Percentiles rank a stretch among this genome's conserved stretches.
These are phyloP conservation scores for Penicillium sp. DNA, from an alignment of 2,329 filamentous ascomycete species.

Conservation along the genomic window DNA sequence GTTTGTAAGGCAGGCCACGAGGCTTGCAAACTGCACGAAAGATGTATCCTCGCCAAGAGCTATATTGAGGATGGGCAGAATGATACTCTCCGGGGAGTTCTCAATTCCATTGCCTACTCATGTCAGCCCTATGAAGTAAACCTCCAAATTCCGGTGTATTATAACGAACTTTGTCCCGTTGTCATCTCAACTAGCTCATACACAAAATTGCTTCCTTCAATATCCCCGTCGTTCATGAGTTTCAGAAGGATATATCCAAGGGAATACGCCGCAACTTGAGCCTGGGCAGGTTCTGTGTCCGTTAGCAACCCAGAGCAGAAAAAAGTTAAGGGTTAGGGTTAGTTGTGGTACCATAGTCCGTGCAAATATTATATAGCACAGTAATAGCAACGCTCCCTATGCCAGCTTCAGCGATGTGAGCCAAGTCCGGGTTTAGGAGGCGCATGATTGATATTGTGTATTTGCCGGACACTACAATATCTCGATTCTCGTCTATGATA, in stretches of 20 bases:
- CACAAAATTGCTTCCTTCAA: conserved; percentile 32
- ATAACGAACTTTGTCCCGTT: conserved; percentile 34
- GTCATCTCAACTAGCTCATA: conserved; percentile 40
- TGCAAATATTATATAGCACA: conserved; percentile 45
- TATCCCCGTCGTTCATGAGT: conserved; percentile 29
- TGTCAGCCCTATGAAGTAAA: conserved; percentile 6
- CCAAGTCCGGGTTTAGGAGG: conserved; percentile 30
- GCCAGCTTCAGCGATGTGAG: conserved; percentile 19
- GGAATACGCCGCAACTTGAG: conserved; percentile 33
- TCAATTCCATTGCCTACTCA: conserved; percentile 31
- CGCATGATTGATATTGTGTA: conserved; percentile 37
- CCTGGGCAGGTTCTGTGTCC: conserved; percentile 35
- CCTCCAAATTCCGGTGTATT: background rate
- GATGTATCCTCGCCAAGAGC: conserved; percentile 23
- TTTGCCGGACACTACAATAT: conserved; percentile 35
- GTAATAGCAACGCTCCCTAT: conserved; percentile 31
- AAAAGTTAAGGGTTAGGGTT: background rate
- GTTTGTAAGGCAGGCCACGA: conserved; percentile 29
- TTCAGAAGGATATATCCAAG: conserved; percentile 35
- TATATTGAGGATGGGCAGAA: conserved; percentile 32
- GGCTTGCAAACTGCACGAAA: conserved; percentile 28
- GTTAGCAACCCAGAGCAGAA: conserved; percentile 17
- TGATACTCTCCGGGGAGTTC: conserved; percentile 30
- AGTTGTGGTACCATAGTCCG: conserved; percentile 38
- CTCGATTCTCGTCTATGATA: conserved; percentile 38